These are phyloP conservation scores for Nakaseomyces delphensis DNA, from an alignment of 1,139 yeast species.

Conservation along the genomic window DNA sequence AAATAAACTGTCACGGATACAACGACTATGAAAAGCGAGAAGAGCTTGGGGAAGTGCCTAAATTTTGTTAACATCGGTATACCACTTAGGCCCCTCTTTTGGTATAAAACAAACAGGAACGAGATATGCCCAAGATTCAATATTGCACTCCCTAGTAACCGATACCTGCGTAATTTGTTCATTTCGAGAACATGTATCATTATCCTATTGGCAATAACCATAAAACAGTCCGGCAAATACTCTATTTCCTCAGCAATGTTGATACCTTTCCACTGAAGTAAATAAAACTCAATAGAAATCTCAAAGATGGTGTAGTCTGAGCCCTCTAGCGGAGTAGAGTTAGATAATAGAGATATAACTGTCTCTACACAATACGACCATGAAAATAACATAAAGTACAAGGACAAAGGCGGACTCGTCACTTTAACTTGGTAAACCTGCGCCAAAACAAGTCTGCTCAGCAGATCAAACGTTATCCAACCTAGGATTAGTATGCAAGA, in stretches of 20 bases:
- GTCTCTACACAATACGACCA: slow-evolving; percentile 27
- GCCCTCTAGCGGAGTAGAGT: slow-evolving; percentile 22
- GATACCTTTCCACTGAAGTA: slow-evolving; percentile 11
- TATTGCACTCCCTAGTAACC: slow-evolving; percentile 20
- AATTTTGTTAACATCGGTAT: slow-evolving; percentile 16
- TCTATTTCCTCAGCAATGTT: slow-evolving; percentile 8
- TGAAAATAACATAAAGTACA: slow-evolving; percentile 15
- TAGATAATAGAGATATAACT: slow-evolving; percentile 20
- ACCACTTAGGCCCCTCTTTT: slow-evolving; percentile 10
- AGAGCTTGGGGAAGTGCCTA: slow-evolving; percentile 21
- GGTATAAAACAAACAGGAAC: slow-evolving; percentile 12
- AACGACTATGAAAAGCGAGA: slow-evolving; percentile 18
- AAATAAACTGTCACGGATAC: slow-evolving; percentile 18
- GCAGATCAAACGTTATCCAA: slow-evolving; percentile 4
- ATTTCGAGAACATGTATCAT: slow-evolving; percentile 26
- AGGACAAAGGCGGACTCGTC: not conserved
- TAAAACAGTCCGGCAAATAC: slow-evolving; percentile 20
- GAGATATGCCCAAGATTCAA: slow-evolving; percentile 18
- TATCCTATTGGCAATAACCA: slow-evolving; percentile 21
- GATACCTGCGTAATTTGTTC: slow-evolving; percentile 14
- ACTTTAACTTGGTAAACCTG: not conserved
- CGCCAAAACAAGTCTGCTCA: not conserved
- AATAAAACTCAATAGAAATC: slow-evolving; percentile 22
- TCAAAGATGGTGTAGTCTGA: slow-evolving; percentile 27
- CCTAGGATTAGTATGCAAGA: not conserved